A percentile compares a stretch with the other conserved stretches of the same genome.
Evolutionary conservation across 2,329 filamentous ascomycete species (phyloP).

Genomic region (Stachybotrys chlorohalonatus): DNA sequence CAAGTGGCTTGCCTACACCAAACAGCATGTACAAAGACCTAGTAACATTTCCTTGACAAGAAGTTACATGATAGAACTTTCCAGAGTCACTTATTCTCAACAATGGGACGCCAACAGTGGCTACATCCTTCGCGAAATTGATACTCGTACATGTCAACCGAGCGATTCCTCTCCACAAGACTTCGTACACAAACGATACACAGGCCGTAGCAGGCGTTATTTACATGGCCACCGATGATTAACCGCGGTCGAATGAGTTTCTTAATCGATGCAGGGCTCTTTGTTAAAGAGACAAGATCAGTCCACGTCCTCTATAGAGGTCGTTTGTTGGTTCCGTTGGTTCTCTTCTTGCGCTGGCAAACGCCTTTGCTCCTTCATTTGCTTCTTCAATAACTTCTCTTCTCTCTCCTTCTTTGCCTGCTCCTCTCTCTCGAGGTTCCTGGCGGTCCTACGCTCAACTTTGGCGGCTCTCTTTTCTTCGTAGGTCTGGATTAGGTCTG

Average conservation of each 20-base stretch:
- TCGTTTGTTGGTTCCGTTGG: background rate
- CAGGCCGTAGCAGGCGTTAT: background rate
- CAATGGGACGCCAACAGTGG: no score
- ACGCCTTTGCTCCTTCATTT: conserved; percentile 11
- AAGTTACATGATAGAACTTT: no score
- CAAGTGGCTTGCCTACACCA: no score
- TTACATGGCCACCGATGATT: no score
- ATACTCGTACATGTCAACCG: background rate
- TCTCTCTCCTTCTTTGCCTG: conserved; percentile 14
- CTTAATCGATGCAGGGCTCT: no score
- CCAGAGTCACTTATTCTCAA: no score
- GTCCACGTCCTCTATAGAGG: background rate
- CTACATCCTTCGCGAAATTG: background rate
- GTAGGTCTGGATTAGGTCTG: conserved; percentile 48
- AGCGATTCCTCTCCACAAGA: background rate
- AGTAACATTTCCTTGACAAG: no score
- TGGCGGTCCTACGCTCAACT: conserved; percentile 38
- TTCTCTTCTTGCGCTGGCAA: background rate
- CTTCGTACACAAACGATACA: background rate
- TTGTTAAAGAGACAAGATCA: background rate
- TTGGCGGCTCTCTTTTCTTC: conserved; percentile 49
- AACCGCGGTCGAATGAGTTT: no score
- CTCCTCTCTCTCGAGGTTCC: conserved; percentile 12
- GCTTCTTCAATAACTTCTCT: conserved; percentile 9
- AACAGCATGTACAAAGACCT: no score